phyloP scores from a whole-genome alignment of 129 eudicot species.

The Tagetes patula region DNA sequence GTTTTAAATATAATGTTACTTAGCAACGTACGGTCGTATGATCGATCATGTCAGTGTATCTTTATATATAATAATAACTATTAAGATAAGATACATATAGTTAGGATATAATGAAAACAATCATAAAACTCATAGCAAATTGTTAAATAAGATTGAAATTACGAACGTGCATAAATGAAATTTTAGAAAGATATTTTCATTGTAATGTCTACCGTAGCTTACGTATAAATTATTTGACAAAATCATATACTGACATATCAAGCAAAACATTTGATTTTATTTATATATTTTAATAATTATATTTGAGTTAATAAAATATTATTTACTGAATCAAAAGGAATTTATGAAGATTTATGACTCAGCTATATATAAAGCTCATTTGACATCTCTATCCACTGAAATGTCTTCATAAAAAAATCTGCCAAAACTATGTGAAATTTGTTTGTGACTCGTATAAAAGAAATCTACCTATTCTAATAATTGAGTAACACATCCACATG shows the following conservation, averaged over 20 bases:
- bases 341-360: background rate
- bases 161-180: background rate
- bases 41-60: background rate
- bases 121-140: background rate
- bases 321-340: background rate
- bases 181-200: background rate
- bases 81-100: background rate
- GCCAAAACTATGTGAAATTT: too few species aligned
- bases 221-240: background rate
- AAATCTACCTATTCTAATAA: too few species aligned
- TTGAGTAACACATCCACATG: too few species aligned
- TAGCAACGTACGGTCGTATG: background rate
- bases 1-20: too few species aligned
- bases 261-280: background rate
- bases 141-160: background rate
- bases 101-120: background rate
- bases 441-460: too few species aligned
- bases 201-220: background rate
- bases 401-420: too few species aligned
- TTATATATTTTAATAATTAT: background rate
- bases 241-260: background rate
- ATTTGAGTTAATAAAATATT: background rate
- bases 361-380: background rate
- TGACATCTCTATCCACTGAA: too few species aligned
- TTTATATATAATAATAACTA: background rate